phyloP scores from a whole-genome alignment of 495 filamentous ascomycete genomes.

The Penicillium egyptiacum region DNA sequence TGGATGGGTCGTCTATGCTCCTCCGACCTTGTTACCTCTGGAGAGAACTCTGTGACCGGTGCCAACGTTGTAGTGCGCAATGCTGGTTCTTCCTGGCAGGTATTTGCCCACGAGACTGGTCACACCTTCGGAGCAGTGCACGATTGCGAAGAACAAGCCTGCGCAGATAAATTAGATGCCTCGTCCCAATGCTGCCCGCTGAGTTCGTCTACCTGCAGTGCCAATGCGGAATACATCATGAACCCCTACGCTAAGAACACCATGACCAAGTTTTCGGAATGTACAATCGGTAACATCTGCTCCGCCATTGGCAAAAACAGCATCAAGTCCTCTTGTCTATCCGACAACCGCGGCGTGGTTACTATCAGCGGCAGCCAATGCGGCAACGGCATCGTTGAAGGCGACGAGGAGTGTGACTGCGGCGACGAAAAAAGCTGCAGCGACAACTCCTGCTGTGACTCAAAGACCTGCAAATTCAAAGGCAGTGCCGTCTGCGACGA shows the following conservation, averaged over 20 bases:
- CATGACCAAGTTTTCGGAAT: conserved; percentile 80
- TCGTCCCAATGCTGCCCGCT: conserved; percentile 88
- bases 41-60: conserved; percentile 68
- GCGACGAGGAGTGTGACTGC: conserved; percentile 94
- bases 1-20: conserved; percentile 92
- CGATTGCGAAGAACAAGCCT: conserved; percentile 75
- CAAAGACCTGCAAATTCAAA: conserved; percentile 86
- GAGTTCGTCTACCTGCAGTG: conserved; percentile 66
- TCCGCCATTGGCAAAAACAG: conserved; percentile 80
- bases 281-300: conserved; percentile 91
- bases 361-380: conserved; percentile 86
- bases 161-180: conserved; percentile 56
- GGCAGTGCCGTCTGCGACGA: conserved; percentile 78
- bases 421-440: conserved; percentile 72
- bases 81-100: conserved; percentile 80
- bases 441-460: conserved; percentile 77
- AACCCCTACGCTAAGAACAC: conserved; percentile 77
- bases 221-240: conserved; percentile 82
- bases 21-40: conserved; percentile 48
- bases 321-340: conserved; percentile 73
- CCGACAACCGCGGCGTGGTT: conserved; percentile 76
- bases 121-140: conserved; percentile 97
- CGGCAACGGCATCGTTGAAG: conserved; percentile 95
- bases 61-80: conserved; percentile 90
- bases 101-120: conserved; percentile 93